Percentiles rank a stretch among this genome's conserved stretches.
Conservation (phyloP, 2,329 filamentous ascomycete species). For the Akanthomyces lecanii region DNA sequence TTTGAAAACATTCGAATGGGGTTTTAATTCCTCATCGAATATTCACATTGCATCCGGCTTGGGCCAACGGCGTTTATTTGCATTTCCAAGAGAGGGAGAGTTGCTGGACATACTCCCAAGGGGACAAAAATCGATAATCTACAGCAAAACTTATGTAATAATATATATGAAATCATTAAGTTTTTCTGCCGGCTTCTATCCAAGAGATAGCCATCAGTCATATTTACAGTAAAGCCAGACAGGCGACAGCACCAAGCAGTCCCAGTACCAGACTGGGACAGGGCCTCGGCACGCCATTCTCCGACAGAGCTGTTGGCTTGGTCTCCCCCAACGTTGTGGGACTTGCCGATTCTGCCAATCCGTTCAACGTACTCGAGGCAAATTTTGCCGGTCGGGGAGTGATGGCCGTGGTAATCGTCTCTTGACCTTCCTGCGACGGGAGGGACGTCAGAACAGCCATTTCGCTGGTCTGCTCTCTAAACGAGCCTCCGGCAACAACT, state of each 20-base stretch:
- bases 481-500: background rate
- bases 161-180: background rate
- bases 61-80: background rate
- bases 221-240: background rate
- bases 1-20: constrained; percentile 51
- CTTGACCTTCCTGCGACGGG: background rate
- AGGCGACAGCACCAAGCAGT: background rate
- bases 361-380: background rate
- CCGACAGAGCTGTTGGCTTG: background rate
- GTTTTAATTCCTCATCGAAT: background rate
- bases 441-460: background rate
- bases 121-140: background rate
- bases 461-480: background rate
- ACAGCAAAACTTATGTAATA: background rate
- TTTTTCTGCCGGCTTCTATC: background rate
- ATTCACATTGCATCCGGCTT: background rate
- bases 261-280: background rate
- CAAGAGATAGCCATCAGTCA: background rate
- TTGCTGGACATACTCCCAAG: background rate
- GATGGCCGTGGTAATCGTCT: constrained; percentile 10
- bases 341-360: background rate
- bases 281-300: background rate
- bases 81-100: background rate
- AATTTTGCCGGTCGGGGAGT: background rate
- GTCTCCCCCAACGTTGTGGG: background rate